These are phyloP conservation scores for Infundibulicybe gibba DNA, from an alignment of 768 basidiomycete species.

Conservation along the genomic window DNA sequence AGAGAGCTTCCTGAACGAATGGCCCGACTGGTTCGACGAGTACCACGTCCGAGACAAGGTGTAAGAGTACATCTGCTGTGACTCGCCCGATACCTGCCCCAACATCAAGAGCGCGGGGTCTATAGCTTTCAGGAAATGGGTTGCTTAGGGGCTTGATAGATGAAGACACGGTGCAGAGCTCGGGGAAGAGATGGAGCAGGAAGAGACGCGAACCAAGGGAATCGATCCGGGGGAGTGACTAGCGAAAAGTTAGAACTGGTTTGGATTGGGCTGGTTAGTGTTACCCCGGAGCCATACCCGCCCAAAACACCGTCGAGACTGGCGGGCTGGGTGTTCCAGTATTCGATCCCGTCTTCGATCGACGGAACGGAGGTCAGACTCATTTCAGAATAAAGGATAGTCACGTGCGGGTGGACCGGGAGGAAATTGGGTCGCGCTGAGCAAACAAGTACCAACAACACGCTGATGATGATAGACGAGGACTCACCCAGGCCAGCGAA, in stretches of 20 bases:
- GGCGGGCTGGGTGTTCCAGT: slow-evolving; percentile 83
- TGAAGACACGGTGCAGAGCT: slow-evolving; percentile 74
- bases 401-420: neutral
- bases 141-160: slow-evolving; percentile 52
- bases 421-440: slow-evolving; percentile 16
- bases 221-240: slow-evolving; percentile 90
- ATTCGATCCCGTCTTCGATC: slow-evolving; percentile 74
- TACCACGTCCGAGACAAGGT: slow-evolving; percentile 82
- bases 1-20: slow-evolving; percentile 74
- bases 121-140: slow-evolving; percentile 11
- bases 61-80: slow-evolving; percentile 84
- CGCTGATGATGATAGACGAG: slow-evolving; percentile 52
- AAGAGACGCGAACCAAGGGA: slow-evolving; percentile 88
- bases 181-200: slow-evolving; percentile 76
- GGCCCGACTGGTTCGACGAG: slow-evolving; percentile 83
- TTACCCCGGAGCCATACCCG: slow-evolving; percentile 51
- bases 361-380: slow-evolving; percentile 50
- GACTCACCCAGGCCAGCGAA: slow-evolving; percentile 38
- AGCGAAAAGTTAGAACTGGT: slow-evolving; percentile 7
- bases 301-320: slow-evolving; percentile 88
- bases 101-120: slow-evolving; percentile 81
- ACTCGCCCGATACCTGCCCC: slow-evolving; percentile 95
- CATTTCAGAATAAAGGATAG: neutral
- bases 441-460: slow-evolving; percentile 39
- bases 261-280: slow-evolving; percentile 14